Evolutionary conservation across 805 yeast species (phyloP).

Genomic region (Hanseniaspora singularis): DNA sequence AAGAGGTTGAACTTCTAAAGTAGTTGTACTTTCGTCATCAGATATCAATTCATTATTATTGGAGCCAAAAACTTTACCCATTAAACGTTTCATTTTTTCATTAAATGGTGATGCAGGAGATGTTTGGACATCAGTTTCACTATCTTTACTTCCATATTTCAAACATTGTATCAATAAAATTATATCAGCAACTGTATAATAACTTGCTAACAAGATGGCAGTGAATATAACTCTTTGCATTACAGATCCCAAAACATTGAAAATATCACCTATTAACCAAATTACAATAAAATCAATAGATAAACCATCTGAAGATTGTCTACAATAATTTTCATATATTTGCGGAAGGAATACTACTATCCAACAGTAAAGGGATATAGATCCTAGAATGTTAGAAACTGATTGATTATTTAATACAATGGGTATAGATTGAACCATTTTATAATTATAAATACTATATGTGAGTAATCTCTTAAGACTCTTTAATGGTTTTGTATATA

Average conservation of each 20-base stretch:
- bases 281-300: constrained; percentile 74
- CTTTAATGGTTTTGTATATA: no score
- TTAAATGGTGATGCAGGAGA: constrained; percentile 79
- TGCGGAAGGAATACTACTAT: constrained; percentile 95
- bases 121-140: constrained; percentile 55
- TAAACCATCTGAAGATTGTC: constrained; percentile 82
- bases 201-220: constrained; percentile 82
- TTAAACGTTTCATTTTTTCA: constrained; percentile 8
- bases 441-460: not conserved
- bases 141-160: constrained; percentile 52
- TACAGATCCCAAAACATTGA: constrained; percentile 83
- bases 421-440: constrained; percentile 53
- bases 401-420: constrained; percentile 55
- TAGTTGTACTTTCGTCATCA: constrained; percentile 16
- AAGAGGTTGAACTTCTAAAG: constrained; percentile 15
- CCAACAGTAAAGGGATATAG: constrained; percentile 95
- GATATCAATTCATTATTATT: not conserved
- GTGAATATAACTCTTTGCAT: constrained; percentile 87
- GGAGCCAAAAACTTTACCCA: constrained; percentile 12
- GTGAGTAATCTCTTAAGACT: not conserved
- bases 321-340: constrained; percentile 75
- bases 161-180: constrained; percentile 75
- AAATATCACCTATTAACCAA: constrained; percentile 90
- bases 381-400: constrained; percentile 58
- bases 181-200: constrained; percentile 84